A percentile compares a stretch with the other conserved stretches of the same genome.
phyloP scores from a whole-genome alignment of 345 rosid species.

The Capsella bursapastoris region DNA sequence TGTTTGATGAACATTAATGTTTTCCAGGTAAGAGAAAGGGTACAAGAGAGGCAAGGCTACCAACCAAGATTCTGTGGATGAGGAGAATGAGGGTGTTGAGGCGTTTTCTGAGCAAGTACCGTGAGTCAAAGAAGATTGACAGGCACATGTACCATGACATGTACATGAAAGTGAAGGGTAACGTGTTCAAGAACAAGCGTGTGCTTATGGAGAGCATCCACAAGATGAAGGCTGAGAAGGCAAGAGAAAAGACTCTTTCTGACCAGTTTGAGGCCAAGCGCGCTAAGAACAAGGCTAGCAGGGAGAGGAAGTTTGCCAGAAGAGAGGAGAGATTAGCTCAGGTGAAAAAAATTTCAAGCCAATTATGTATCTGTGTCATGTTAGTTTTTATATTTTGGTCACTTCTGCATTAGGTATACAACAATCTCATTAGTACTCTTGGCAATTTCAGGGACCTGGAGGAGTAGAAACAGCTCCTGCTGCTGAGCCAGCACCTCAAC shows the following conservation, averaged over 20 bases:
- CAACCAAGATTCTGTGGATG: conserved; percentile 81
- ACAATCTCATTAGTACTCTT: neutral
- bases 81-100: conserved; percentile 73
- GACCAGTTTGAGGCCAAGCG: conserved; percentile 81
- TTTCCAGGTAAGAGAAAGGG: conserved; percentile 76
- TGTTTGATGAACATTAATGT: neutral
- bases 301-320: conserved; percentile 76
- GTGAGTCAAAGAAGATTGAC: conserved; percentile 81
- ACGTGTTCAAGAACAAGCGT: conserved; percentile 76
- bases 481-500: conserved; percentile 44
- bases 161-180: conserved; percentile 88
- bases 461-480: conserved; percentile 39
- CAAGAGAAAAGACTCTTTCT: conserved; percentile 71
- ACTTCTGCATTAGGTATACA: too few relatives aligned
- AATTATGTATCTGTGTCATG: neutral
- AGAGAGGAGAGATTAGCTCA: conserved; percentile 74
- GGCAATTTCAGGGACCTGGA: conserved; percentile 48
- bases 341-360: conserved; percentile 37
- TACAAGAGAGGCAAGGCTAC: conserved; percentile 81
- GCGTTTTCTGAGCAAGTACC: conserved; percentile 61
- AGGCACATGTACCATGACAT: conserved; percentile 84
- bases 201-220: conserved; percentile 84
- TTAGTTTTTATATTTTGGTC: neutral
- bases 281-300: conserved; percentile 76
- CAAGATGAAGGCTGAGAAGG: conserved; percentile 76